Evolutionary conservation across 805 yeast genomes (phyloP), one percentile per base, ranked within the genome.

Genomic region (Candida ulmi): DNA sequence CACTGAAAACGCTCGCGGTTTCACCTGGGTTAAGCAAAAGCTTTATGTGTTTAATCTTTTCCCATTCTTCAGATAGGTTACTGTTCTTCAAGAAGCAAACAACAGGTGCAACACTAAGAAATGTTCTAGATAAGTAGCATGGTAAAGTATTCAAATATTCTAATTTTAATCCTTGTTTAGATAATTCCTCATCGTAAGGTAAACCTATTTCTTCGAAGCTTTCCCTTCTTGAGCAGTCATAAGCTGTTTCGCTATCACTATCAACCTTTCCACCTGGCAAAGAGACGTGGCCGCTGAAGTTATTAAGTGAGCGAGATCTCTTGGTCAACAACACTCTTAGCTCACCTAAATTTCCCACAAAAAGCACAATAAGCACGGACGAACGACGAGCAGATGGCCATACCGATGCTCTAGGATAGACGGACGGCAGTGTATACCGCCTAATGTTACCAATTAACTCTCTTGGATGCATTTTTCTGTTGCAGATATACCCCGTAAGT

Each of bases 231-330:
- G 96, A 83, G 30, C 83, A 81, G 33, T 74, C 72, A 71, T 83
- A 80, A 41, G 84, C 86, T 12, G 72, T 60, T 50, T 87, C 88
- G 16, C 73, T 65, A 0, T 72, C 77, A 31, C 49, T 55, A 58
- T 90, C 97, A 5, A 95, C 88, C 54, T 83, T 86, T 8, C 97
- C 98, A 3, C 98, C 98, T 4, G 98, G 98, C 8, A 90, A 67
- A 2, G 96, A 87, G 6, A 85, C 84, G 58, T 90, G 96, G 5
- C 97, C 96, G 0, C 93, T 83, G 62, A 88, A 90, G 38, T 76
- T 76, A 36, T 78, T 68, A 50, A 91, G 66, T 28, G 71, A 67
- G 35, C 83, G 68, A 3, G 95, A 79, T 45, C 98, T 62, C 50
- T 83, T 80, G 1, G 97, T 90, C 37, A 90, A 61, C 4, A 90